Base-by-base conservation (phyloP, 2,329 filamentous ascomycete genomes). In the Celoporthe dispersa region DNA sequence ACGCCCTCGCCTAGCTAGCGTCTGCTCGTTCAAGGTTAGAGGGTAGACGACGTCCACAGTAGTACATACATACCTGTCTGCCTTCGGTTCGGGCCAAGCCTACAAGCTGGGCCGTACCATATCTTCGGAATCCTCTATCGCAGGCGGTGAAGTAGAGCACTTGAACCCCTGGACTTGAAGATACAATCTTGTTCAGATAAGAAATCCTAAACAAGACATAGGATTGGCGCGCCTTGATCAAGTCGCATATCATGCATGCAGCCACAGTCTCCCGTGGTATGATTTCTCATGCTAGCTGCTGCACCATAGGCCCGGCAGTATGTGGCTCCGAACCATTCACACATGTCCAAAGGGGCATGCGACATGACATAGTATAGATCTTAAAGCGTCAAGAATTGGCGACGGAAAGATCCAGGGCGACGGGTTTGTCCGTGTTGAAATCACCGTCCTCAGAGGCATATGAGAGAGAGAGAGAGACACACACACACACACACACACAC, bases 171-270 rank as follows among this genome's bases (percentile, higher is more conserved):
- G 25, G 28, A 16, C 22, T 28, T 28, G 33, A 48, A 19, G 41
- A 44, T 22, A 48, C 14, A 64, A 64, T 51, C 25, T 12, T 14
- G 37, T 53, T 7, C 12, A 65, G 63, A 65, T 65, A 65, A 65
- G 63, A 28, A n/a, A 39, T 48, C 22, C 28, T 12, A 39, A 33
- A 57, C n/a, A 33, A 41, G 31, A 22, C n/a, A n/a, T 14, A 9
- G n/a, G 35, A 66, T 59, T 59, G 51, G 35, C 53, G 53, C 64
- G 25, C 33, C 53, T 59, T 48, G 14, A 59, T 59, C 14, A 55
- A 55, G 51, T 6, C 28, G 22, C 35, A 44, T 57, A 37, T 16
- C 53, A 44, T 59, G 64, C 64, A 59, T 35, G 53, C 37, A 25
- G 64, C 51, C 25, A 48, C 39, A 41, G 25, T 28, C 19, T n/a